Conservation (phyloP, 768 basidiomycete species). For the Lactarius sanguifluus region DNA sequence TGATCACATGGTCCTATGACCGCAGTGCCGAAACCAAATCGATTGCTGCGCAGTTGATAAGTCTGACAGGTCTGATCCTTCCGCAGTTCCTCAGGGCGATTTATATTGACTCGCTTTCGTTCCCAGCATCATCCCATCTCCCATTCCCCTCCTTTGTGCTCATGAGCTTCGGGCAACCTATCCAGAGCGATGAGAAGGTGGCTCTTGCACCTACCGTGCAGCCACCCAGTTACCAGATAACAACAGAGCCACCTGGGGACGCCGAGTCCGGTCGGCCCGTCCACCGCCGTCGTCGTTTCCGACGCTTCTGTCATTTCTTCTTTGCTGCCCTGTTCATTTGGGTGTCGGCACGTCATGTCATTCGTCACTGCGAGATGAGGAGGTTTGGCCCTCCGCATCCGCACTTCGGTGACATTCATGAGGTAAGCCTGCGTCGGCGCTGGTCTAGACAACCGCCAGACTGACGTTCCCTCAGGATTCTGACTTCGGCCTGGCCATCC, state of each 20-base stretch:
- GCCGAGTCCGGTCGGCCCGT: background rate
- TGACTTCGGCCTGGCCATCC: background rate
- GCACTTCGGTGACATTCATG: background rate
- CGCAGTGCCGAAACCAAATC: background rate
- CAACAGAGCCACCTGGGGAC: background rate
- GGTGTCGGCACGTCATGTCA: slow-evolving; percentile 1
- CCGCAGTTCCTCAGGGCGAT: slow-evolving; percentile 12
- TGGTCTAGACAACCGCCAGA: background rate
- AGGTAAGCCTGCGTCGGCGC: background rate
- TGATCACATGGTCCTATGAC: background rate
- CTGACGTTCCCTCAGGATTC: slow-evolving; percentile 1
- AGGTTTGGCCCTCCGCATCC: slow-evolving; percentile 5
- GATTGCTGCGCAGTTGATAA: slow-evolving; percentile 1
- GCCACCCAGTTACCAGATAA: slow-evolving; percentile 11
- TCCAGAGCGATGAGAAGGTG: slow-evolving; percentile 15
- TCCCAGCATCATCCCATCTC: background rate
- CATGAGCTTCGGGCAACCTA: background rate
- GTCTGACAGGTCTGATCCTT: background rate
- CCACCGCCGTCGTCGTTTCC: slow-evolving; percentile 2
- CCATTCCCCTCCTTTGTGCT: background rate
- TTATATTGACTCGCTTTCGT: slow-evolving; percentile 7
- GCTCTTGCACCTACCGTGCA: background rate
- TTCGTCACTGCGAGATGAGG: slow-evolving; percentile 5
- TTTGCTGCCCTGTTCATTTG: background rate
- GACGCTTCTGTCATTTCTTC: slow-evolving; percentile 15